Evolutionary conservation across 495 filamentous ascomycete genomes (phyloP).

Genomic region (Penicillium angulare): DNA sequence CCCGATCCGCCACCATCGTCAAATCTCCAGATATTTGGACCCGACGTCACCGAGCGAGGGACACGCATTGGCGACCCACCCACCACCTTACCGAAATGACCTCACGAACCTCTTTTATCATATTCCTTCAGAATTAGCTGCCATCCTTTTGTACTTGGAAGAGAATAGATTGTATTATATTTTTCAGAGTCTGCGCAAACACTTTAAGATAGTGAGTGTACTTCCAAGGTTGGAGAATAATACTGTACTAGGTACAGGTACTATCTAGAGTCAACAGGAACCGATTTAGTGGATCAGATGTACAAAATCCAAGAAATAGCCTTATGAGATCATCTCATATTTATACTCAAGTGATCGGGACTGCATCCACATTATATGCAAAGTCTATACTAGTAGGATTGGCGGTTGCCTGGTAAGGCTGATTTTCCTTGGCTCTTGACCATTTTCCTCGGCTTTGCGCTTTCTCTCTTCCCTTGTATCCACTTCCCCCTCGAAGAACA

Average conservation of each 20-base stretch:
- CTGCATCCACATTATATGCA: not conserved
- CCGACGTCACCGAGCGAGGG: slow-evolving; percentile 3
- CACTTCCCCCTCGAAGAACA: no score
- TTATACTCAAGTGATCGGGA: not conserved
- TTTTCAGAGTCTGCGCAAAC: not conserved
- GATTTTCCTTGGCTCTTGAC: slow-evolving; percentile 12
- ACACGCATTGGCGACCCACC: not conserved
- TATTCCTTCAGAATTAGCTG: no score
- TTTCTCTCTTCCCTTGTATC: not conserved
- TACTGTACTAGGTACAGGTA: not conserved
- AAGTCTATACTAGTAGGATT: no score
- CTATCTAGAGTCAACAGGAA: not conserved
- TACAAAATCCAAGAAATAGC: not conserved
- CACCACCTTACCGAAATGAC: slow-evolving; percentile 9
- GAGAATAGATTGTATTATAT: not conserved
- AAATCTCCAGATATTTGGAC: not conserved
- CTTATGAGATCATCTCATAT: not conserved
- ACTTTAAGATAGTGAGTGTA: no score
- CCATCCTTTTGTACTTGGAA: not conserved
- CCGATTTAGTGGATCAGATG: not conserved
- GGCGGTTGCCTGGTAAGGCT: slow-evolving; percentile 12
- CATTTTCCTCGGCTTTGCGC: not conserved
- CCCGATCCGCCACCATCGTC: slow-evolving; percentile 1
- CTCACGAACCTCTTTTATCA: slow-evolving; percentile 5
- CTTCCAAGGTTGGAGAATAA: no score